Conservation (phyloP, 2,329 filamentous ascomycete genomes). For the Emydomyces testavorans region DNA sequence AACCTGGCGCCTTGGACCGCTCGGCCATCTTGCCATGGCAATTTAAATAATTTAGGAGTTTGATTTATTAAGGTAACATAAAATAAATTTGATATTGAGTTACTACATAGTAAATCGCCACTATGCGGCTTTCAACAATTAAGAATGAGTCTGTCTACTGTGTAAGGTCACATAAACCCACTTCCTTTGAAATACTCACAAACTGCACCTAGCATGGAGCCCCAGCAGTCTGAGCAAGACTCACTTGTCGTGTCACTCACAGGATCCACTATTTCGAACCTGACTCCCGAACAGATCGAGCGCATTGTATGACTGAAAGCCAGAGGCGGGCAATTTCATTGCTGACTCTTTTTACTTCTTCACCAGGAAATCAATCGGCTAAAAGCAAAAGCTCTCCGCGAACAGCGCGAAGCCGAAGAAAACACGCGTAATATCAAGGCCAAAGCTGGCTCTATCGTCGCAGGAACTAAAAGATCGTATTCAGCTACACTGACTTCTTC, state of each 20-base stretch:
- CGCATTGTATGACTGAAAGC: conserved; percentile 37
- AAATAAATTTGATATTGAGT: too few species aligned
- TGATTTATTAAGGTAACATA: too few species aligned
- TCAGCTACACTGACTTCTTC: conserved; percentile 45
- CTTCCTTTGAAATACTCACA: neutral
- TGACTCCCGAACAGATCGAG: conserved; percentile 51
- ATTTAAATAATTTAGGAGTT: too few species aligned
- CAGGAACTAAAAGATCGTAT: conserved; percentile 62
- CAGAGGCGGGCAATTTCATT: neutral
- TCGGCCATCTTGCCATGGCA: conserved; percentile 8
- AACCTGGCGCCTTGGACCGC: conserved; percentile 8
- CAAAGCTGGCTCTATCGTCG: conserved; percentile 38
- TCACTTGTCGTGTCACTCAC: neutral
- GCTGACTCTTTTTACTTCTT: conserved; percentile 8
- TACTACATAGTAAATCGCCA: neutral
- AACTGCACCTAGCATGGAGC: neutral
- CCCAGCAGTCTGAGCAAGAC: neutral
- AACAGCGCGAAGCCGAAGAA: conserved; percentile 56
- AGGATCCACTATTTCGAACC: conserved; percentile 24
- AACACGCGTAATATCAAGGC: conserved; percentile 14
- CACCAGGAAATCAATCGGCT: conserved; percentile 72
- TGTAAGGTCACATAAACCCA: neutral
- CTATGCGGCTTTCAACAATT: neutral
- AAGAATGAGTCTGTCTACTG: neutral
- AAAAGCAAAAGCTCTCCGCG: conserved; percentile 74